These are phyloP conservation scores for Acanthamoeba quina DNA, from an alignment of 208 protist species.

Conservation along the genomic window DNA sequence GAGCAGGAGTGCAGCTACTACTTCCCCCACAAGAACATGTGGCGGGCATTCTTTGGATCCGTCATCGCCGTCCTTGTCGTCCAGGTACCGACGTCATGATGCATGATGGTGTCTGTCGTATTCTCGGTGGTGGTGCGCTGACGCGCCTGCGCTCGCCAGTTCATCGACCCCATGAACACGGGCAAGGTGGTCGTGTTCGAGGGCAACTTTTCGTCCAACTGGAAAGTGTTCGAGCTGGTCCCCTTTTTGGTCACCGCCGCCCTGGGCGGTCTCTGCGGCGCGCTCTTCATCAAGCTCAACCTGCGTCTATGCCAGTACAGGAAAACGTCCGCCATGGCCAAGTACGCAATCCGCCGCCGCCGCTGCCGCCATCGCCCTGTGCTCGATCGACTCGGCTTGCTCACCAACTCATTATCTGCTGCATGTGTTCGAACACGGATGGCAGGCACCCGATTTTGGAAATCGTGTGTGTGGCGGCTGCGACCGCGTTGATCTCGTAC, in stretches of 20 bases:
- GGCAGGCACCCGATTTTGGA: slow-evolving; percentile 31
- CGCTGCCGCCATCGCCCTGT: too few relatives aligned
- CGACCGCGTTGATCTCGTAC: slow-evolving; percentile 6
- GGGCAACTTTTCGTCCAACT: slow-evolving; percentile 11
- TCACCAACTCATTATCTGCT: too few relatives aligned
- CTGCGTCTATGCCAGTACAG: not conserved
- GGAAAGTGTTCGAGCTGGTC: slow-evolving; percentile 12
- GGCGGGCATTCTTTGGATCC: slow-evolving; percentile 53
- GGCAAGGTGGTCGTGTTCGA: slow-evolving; percentile 44
- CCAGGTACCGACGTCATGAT: too few relatives aligned
- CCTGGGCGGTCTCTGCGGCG: slow-evolving; percentile 17
- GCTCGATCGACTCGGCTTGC: too few relatives aligned
- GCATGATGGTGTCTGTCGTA: too few relatives aligned
- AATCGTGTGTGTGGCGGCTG: not conserved
- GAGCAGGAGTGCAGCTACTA: slow-evolving; percentile 80
- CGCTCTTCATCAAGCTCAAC: slow-evolving; percentile 67
- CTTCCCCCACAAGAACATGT: slow-evolving; percentile 78
- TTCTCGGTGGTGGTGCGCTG: too few relatives aligned
- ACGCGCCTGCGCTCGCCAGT: not conserved
- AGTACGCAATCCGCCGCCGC: not conserved
- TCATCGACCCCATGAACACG: slow-evolving; percentile 47
- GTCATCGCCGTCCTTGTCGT: slow-evolving; percentile 35
- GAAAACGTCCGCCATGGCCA: slow-evolving; percentile 6
- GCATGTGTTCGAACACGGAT: too few relatives aligned
- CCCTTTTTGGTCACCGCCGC: slow-evolving; percentile 15